Evolutionary conservation across 2,329 filamentous ascomycete genomes (phyloP), one percentile per base, ranked within the genome.

Genomic region (Paradendryphiella salina): DNA sequence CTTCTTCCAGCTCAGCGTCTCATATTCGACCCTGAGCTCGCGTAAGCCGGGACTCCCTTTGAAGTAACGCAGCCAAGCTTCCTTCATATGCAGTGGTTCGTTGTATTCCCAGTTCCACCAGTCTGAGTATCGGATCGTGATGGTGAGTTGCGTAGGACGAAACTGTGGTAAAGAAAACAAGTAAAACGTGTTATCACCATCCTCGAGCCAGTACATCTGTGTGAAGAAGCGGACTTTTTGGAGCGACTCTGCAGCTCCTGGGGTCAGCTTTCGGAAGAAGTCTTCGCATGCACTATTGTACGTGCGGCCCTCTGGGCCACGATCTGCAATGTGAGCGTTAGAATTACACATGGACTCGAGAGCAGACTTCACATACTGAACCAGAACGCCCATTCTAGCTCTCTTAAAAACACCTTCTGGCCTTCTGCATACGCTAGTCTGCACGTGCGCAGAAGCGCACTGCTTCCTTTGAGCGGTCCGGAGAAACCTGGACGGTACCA

Each of bases 31-130:
- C n/a, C 32, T 46, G 21, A 57, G 32, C 14, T 44, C 42, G 11
- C 45, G 36, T 17, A 57, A 23, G 5, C 45, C 52, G 1, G 40
- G 35, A 6, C 14, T 44, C 2, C 44, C 54, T 28, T 32, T 29
- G 32, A 54, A 54, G 3, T 14, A 31, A 8, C 26, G 17, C 14
- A 54, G 21, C 51, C 54, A 57, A 2, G 5, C 28, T 13, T 51
- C 40, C 1, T 31, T 3, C 52, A 57, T 57, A 1, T 17, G 15
- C 10, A 91, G 83, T 54, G 92, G 92, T 84, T 96, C 96, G 78
- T 96, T 92, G 71, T 96, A 90, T 78, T 93, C 95, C 92, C 92
- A 96, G 72, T 91, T 65, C 76, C 76, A 80, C 69, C 77, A 80
- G 51, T 81, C 79, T 1, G 77, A 72, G 50, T 81, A 79, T 0